Evolutionary conservation across 371 early-diverging fungal species (phyloP).

Genomic region (Mortierella sp.): DNA sequence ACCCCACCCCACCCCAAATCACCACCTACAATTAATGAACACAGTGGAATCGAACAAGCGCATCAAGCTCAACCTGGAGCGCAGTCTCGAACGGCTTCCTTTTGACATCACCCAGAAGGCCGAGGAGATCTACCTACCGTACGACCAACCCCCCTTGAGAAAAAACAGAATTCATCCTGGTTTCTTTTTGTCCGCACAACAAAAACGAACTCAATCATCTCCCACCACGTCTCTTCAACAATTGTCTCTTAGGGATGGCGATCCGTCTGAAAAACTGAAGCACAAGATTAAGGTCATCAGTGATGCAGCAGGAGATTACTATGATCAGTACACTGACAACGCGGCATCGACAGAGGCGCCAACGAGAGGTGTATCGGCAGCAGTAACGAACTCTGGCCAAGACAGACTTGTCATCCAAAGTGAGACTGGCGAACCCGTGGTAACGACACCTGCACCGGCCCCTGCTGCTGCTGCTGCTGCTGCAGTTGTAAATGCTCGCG

Average conservation of each 20-base stretch:
- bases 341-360: slow-evolving; percentile 20
- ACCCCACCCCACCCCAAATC: not conserved
- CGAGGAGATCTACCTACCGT: slow-evolving; percentile 69
- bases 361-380: slow-evolving; percentile 17
- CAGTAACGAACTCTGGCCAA: slow-evolving; percentile 22
- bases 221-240: too few relatives aligned
- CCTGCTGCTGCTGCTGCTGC: slow-evolving; percentile 10
- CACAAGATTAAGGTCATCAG: slow-evolving; percentile 69
- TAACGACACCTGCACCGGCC: slow-evolving; percentile 13
- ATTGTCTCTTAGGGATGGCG: slow-evolving; percentile 60
- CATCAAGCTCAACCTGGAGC: slow-evolving; percentile 69
- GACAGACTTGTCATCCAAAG: slow-evolving; percentile 13
- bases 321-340: slow-evolving; percentile 64
- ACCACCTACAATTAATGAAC: slow-evolving; percentile 18
- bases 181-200: not conserved
- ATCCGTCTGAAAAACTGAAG: slow-evolving; percentile 69
- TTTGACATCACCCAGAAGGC: slow-evolving; percentile 70
- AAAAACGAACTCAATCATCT: not conserved
- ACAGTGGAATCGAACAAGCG: slow-evolving; percentile 58
- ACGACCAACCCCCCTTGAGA: slow-evolving; percentile 18
- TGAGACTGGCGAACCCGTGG: slow-evolving; percentile 5
- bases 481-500: slow-evolving; percentile 20
- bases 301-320: slow-evolving; percentile 69
- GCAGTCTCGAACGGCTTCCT: slow-evolving; percentile 63
- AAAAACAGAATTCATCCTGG: not conserved